These are phyloP conservation scores for Thinopyrum elongatum DNA, from an alignment of 176 grass and related monocot genomes.

Conservation along the genomic window DNA sequence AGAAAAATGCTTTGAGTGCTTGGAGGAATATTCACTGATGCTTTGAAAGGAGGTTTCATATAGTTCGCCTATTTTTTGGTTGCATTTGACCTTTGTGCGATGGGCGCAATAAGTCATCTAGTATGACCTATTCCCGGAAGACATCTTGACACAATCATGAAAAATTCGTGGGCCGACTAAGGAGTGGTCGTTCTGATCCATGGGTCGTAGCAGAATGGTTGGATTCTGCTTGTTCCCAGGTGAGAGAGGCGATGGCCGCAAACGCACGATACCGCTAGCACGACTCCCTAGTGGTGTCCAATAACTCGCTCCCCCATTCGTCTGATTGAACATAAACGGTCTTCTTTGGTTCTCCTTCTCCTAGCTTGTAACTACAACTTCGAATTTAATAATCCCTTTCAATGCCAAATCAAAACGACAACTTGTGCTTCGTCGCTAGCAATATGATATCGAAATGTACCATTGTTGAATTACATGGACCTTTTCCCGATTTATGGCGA, in stretches of 20 bases:
- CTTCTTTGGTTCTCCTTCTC: neutral
- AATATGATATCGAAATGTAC: too few relatives aligned
- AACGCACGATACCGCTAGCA: conserved; percentile 17
- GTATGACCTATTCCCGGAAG: too few relatives aligned
- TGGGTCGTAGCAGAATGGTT: neutral
- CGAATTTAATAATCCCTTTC: neutral
- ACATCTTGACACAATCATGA: too few relatives aligned
- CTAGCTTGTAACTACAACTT: neutral
- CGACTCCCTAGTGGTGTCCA: conserved; percentile 19
- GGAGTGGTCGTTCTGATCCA: neutral
- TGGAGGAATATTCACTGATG: too few relatives aligned
- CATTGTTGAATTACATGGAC: too few relatives aligned
- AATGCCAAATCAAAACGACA: neutral
- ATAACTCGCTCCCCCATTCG: conserved; percentile 7
- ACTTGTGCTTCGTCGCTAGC: too few relatives aligned
- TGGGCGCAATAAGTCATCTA: too few relatives aligned
- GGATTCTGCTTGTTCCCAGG: conserved; percentile 36
- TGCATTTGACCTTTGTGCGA: too few relatives aligned
- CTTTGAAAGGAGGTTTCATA: too few relatives aligned
- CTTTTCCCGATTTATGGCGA: too few relatives aligned
- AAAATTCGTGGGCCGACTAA: neutral
- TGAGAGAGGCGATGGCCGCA: neutral
- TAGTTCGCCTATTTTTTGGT: too few relatives aligned
- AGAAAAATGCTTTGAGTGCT: too few relatives aligned
- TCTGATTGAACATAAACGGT: neutral